phyloP scores from a whole-genome alignment of 352 stramenopile species.

The Phytophthora chlamydospora region DNA sequence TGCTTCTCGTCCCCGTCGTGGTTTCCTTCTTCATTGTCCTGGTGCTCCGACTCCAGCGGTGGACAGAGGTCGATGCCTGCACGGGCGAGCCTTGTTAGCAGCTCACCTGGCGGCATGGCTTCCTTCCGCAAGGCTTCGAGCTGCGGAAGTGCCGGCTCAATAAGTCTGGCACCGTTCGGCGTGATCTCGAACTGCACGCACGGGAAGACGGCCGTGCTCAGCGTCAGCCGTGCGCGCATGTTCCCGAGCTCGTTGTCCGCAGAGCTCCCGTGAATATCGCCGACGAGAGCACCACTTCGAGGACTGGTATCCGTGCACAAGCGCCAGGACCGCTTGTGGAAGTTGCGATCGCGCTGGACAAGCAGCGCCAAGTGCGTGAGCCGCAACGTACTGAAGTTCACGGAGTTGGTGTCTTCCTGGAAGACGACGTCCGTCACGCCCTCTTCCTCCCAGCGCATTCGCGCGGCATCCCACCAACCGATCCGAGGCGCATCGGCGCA shows the following conservation, averaged over 20 bases:
- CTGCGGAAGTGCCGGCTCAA: slow-evolving; percentile 54
- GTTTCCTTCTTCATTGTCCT: slow-evolving; percentile 8
- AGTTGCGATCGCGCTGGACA: slow-evolving; percentile 72
- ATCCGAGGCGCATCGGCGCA: slow-evolving; percentile 45
- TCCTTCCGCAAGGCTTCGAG: slow-evolving; percentile 45
- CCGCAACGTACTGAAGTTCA: slow-evolving; percentile 81
- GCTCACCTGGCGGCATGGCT: slow-evolving; percentile 56
- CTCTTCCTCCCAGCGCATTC: slow-evolving; percentile 72
- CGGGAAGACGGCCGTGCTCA: slow-evolving; percentile 63
- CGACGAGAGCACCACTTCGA: slow-evolving; percentile 6
- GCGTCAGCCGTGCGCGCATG: slow-evolving; percentile 49
- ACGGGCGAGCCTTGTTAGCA: slow-evolving; percentile 57
- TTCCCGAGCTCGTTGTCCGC: slow-evolving; percentile 13
- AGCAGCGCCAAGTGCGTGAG: slow-evolving; percentile 76
- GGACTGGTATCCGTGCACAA: slow-evolving; percentile 62
- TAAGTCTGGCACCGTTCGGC: slow-evolving; percentile 57
- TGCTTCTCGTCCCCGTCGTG: slow-evolving; percentile 36
- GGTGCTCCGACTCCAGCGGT: slow-evolving; percentile 19
- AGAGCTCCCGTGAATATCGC: slow-evolving; percentile 11
- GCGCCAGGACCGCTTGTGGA: slow-evolving; percentile 66
- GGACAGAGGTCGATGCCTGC: slow-evolving; percentile 75
- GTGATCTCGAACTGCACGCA: slow-evolving; percentile 75
- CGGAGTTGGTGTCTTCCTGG: slow-evolving; percentile 56
- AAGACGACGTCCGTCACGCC: slow-evolving; percentile 72
- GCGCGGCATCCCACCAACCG: slow-evolving; percentile 67